A percentile compares a stretch with the other conserved stretches of the same genome.
Conservation (phyloP, 1,284 basidiomycete genomes). For the Heterobasidion occidentale region DNA sequence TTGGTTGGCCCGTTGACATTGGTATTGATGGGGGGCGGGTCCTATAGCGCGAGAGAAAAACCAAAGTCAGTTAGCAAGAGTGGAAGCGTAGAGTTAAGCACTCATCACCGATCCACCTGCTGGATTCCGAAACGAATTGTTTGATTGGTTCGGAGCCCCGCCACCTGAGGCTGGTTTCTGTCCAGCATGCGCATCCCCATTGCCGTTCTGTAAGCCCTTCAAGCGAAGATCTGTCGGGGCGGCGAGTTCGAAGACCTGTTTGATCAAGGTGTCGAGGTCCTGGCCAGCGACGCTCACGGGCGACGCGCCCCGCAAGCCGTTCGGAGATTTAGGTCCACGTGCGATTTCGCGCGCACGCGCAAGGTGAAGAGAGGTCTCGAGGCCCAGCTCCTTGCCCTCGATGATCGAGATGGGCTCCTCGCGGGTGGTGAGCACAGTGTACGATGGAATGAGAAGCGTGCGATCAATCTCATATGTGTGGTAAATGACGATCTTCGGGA, state of each 20-base stretch:
- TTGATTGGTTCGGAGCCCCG: not conserved
- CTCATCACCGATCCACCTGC: constrained; percentile 15
- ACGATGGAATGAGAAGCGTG: constrained; percentile 46
- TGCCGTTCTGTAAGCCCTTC: not conserved
- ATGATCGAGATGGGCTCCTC: constrained; percentile 44
- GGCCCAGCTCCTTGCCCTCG: constrained; percentile 49
- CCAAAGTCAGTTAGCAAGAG: constrained; percentile 8
- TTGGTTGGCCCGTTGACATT: not conserved
- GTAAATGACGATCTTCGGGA: constrained; percentile 55
- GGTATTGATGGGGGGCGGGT: not conserved
- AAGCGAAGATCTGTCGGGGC: not conserved
- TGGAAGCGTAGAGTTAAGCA: constrained; percentile 9
- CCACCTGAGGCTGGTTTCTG: not conserved
- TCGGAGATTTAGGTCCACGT: constrained; percentile 27
- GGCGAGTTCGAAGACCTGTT: constrained; percentile 9
- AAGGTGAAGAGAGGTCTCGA: constrained; percentile 52
- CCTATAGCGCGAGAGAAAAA: not conserved
- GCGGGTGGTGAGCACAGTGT: constrained; percentile 47
- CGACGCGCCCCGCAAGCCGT: constrained; percentile 30
- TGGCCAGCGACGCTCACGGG: constrained; percentile 10
- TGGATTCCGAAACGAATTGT: constrained; percentile 5
- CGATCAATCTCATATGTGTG: constrained; percentile 45
- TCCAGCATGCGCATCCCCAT: not conserved
- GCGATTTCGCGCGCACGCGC: constrained; percentile 50
- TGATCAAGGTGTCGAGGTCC: constrained; percentile 11